Percentiles rank a stretch among this genome's conserved stretches.
Conservation (phyloP, 208 protist species). For the Trypanosomatidae sp. region DNA sequence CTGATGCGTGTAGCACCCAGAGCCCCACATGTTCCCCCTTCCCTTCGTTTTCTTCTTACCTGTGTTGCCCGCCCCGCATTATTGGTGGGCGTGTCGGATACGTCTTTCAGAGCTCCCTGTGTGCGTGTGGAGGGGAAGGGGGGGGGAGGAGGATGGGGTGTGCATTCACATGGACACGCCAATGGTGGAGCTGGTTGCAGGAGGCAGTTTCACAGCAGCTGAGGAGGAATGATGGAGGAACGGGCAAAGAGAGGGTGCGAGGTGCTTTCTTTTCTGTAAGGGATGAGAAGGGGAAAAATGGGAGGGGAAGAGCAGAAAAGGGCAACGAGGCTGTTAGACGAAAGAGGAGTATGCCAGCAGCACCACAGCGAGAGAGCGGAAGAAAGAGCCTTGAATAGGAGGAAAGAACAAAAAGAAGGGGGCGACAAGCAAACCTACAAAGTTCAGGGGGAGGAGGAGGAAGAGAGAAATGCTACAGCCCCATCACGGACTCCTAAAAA, state of each 20-base stretch:
- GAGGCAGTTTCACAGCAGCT: no score
- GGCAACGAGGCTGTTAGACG: background rate
- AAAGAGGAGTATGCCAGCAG: background rate
- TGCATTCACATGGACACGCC: no score
- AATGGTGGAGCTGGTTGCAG: no score
- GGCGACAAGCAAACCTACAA: background rate
- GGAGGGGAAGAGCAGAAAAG: background rate
- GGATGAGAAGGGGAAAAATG: background rate
- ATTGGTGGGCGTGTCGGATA: background rate
- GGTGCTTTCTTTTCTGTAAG: no score
- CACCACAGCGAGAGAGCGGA: background rate
- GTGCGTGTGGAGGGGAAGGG: background rate
- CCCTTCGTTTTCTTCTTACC: background rate
- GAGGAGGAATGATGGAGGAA: no score
- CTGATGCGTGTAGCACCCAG: background rate
- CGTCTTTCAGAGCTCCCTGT: background rate
- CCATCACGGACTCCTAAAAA: no score
- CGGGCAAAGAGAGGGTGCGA: no score
- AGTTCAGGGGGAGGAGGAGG: background rate
- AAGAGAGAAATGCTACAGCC: background rate
- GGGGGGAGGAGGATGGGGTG: no score
- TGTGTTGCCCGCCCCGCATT: background rate
- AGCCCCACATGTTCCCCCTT: background rate
- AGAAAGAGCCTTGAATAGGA: background rate
- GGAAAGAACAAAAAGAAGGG: slow-evolving; percentile 4